Evolutionary conservation across 306 rosid species (phyloP), one percentile per base, ranked within the genome.

Genomic region (Morella rubra): DNA sequence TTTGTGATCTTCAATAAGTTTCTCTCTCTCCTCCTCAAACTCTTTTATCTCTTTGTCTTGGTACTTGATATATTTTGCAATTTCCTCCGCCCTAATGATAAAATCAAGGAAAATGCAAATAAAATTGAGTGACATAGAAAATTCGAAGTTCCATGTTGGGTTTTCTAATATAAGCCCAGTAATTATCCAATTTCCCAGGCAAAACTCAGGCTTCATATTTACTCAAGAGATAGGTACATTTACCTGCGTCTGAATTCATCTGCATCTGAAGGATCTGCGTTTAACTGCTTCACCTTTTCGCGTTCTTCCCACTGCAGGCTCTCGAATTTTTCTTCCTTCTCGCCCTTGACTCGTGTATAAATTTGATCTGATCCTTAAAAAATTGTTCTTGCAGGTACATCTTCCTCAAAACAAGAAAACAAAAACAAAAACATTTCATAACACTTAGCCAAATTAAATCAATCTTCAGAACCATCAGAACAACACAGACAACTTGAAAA

Each of bases 261-360:
- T 0, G 89, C 66, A 83, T 81, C 80, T 20, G 82, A 77, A 52
- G 84, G 81, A 71, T 71, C 54, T 22, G 47, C 79, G 69, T 82
- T 86, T 6, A 87, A 85, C 58, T 84, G 85, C 84, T 85, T 85
- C 76, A 85, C 88, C 85, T 91, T 93, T 77, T 89, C 89, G 6
- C 96, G 93, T 42, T 93, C 87, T 47, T 88, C 91, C 82, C 89
- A 91, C 83, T 93, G 98, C 82, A 86, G 59, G 81, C 85, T 88
- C 89, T 89, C 96, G 73, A 93, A 93, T 13, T 83, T 77, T 71
- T 89, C 95, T 76, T 89, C 98, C 76, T 81, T 91, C 1, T 73
- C 87, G 65, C 73, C 86, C 87, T 86, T 12, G 86, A 73, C 27
- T 87, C 87, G 44, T 84, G 91, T 73, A 91, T 78, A 46, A 82